Percentiles rank a stretch among this genome's conserved stretches.
phyloP scores from a whole-genome alignment of 176 grass and related monocot genomes.

The Phragmites australis region DNA sequence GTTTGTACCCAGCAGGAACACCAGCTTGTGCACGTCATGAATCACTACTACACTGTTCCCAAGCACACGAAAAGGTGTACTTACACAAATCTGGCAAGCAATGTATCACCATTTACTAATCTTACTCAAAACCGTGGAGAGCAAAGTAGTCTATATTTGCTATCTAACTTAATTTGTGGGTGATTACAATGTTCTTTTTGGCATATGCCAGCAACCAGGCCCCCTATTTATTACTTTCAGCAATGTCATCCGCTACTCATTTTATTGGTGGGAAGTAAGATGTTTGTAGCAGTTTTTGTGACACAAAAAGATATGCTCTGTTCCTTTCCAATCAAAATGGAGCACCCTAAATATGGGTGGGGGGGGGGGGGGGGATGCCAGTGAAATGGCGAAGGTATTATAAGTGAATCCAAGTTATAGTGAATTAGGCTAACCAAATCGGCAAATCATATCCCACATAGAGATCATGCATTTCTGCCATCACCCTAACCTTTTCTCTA shows the following conservation, averaged over 20 bases:
- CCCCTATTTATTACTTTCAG: background rate
- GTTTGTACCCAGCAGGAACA: background rate
- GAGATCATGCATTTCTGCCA: background rate
- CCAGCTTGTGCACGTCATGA: slow-evolving; percentile 11
- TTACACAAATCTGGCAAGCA: slow-evolving; percentile 8
- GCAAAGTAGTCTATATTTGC: background rate
- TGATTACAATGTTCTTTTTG: background rate
- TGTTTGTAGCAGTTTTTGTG: background rate
- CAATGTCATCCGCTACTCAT: background rate
- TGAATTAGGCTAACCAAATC: slow-evolving; percentile 1
- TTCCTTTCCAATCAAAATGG: slow-evolving; percentile 1
- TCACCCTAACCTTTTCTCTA: background rate
- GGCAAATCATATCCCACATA: slow-evolving; percentile 1
- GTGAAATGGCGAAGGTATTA: slow-evolving; percentile 1
- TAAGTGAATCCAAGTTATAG: background rate
- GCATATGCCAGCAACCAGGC: background rate
- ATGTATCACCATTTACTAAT: background rate
- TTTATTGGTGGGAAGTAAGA: background rate
- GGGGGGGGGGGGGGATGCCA: background rate
- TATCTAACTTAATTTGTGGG: background rate
- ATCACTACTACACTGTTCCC: background rate
- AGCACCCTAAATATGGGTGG: background rate
- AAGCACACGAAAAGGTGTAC: background rate
- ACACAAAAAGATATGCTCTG: background rate
- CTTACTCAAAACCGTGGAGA: background rate